Evolutionary conservation across 345 rosid species (phyloP), one percentile per base, ranked within the genome.

Genomic region (Brassica juncea): DNA sequence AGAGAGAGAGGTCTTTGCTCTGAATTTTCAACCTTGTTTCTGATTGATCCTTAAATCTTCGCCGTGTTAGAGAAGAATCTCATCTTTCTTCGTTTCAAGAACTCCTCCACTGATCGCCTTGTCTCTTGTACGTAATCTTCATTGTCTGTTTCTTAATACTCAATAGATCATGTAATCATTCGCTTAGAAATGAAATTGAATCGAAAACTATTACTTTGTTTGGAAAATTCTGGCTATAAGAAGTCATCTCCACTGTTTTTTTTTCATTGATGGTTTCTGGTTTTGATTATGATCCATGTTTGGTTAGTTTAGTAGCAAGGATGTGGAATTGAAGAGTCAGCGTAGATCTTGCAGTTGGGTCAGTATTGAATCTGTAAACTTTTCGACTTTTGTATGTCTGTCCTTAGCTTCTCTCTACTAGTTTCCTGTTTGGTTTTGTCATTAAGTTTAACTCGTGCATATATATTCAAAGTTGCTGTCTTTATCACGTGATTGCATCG

Each of bases 21-120:
- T n/a, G 81, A 77, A 77, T 72, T 37, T 77, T 76, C 84, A 77
- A 72, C 80, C 61, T 31, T 16, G 62, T 63, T 58, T 42, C 66
- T 42, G 35, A 42, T 66, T 78, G 72, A 80, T 69, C 79, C 83
- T 66, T 74, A 65, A 23, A 70, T 71, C 66, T 66, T 70, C 64
- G 76, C 76, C 76, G 68, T 75, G 75, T 70, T 57, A 10, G 42
- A 63, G 72, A 75, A 80, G 68, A 42, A n/a, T 75, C 72, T 44
- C 72, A 15, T 70, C 0, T 35, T 39, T 23, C 35, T 52, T 31
- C 66, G 0, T 80, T 39, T 76, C 37, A 12, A 47, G 7, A 60
- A 76, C 72, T 75, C 28, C 10, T 66, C 34, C 54, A 19, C 59
- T 58, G 57, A 71, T 81, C 77, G 57, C 27, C 44, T 57, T 21